Base-by-base conservation (phyloP, 176 grass and related monocot species). In the Bothriochloa decipiens region DNA sequence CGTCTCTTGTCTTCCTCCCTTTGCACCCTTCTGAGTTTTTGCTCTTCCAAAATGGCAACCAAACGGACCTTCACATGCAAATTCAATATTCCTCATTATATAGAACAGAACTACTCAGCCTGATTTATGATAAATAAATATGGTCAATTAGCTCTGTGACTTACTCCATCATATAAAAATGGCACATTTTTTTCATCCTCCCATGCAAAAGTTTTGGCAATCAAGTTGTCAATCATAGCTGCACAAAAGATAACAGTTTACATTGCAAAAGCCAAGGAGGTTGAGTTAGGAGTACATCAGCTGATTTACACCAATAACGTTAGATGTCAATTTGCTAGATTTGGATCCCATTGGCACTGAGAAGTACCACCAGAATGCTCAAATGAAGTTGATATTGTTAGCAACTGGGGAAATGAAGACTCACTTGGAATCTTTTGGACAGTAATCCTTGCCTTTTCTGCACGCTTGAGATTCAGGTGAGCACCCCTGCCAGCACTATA, bases 161-260 rank as follows among this genome's bases (percentile, higher is more conserved):
- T 90, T 74, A 99, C 96, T 67, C 96, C 91, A 8, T 99, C 96
- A 68, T 96, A 99, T 58, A 91, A 82, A 91, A 99, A 96, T 86
- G 96, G 76, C 57, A 81, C 73, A 60, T 86, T 92, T 81, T 58
- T 92, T 85, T 92, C 86, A 32, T 91, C 83, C 77, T 99, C 96
- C 96, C 96, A 99, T 16, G 86, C 78, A 79, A 96, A 93, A 86
- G 90, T 89, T 90, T 88, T 99, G 49, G 83, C 86, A 77, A 94
- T 91, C 79, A 99, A 88, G 75, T 90, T 95, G 67, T 99, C 96
- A 76, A 99, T 83, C 66, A 94, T 91, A 76, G 83, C 96, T 99
- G 79, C 58, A 72, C 0, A 87, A 90, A 77, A 66, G 70, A 27
- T 57, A 11, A 17, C 2, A 52, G 79, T 86, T 27, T 61, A 79